Base-by-base conservation (phyloP, 2,329 filamentous ascomycete genomes). In the Metarhizium guizhouense region DNA sequence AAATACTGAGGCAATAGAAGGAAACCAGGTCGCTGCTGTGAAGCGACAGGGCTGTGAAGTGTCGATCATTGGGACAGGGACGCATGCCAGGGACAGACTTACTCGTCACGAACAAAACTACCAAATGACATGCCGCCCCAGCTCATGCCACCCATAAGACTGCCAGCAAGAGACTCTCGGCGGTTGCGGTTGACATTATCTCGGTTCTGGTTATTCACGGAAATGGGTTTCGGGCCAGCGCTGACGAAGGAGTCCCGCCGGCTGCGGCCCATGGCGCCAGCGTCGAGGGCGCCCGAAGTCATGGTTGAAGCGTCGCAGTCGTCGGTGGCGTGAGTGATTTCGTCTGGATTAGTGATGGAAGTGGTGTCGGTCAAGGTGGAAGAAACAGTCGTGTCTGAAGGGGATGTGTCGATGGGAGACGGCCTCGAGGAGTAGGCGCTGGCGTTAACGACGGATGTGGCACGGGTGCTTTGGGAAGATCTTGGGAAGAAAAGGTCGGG, bases 71-170 rank as follows among this genome's bases (percentile, higher is more conserved):
- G 62, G 64, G 63, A 60, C 58, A 62, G 34, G 3, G 32, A 54
- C 25, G 59, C 56, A 53, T 59, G 57, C 25, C 54, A 58, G 57
- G 51, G 48, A 48, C 45, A 49, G 57, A 77, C 93, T 84, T 84
- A 99, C 94, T 99, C 94, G 75, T 99, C 93, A 71, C 90, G 83
- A 72, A 99, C 94, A 79, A 95, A 97, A 67, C 93, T 97, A 60
- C 93, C 93, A 61, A 97, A 90, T 8, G 93, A 97, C 58, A 96
- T 84, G 61, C 92, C 93, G 68, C 93, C 93, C 92, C 93, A 99
- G 73, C 92, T 96, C 86, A 96, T 91, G 64, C 93, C 92, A 60
- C 85, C 87, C 74, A 85, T 83, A 56, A 86, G 71, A 66, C 83
- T 86, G 51, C 82, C 83, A 16, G 82, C 83, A 38, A 86, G 69